These are phyloP conservation scores for Apiospora malaysiana DNA, from an alignment of 2,329 filamentous ascomycete genomes.

Conservation along the genomic window DNA sequence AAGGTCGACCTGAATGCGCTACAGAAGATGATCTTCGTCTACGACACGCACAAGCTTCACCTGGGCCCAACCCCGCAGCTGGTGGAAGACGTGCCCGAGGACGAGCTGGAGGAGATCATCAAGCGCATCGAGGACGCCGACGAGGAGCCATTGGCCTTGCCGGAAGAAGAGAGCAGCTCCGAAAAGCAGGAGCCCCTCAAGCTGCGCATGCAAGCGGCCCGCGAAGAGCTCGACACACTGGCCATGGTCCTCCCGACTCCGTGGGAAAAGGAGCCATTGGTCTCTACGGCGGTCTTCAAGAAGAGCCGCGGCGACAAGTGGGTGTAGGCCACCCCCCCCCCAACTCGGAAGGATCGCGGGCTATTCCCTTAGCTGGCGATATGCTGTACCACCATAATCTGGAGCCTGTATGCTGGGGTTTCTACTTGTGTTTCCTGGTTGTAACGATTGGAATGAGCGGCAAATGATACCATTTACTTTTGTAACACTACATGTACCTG, in stretches of 20 bases:
- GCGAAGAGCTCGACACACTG: conserved; percentile 38
- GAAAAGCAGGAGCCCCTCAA: conserved; percentile 27
- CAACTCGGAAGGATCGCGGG: background rate
- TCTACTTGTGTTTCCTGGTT: background rate
- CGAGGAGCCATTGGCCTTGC: conserved; percentile 20
- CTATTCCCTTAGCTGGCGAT: background rate
- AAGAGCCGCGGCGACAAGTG: conserved; percentile 16
- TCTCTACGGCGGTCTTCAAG: conserved; percentile 40
- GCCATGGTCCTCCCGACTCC: conserved; percentile 37
- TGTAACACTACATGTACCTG: background rate
- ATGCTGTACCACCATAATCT: background rate
- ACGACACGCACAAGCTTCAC: conserved; percentile 35
- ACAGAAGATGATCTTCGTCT: conserved; percentile 40
- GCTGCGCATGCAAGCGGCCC: conserved; percentile 39
- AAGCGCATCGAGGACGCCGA: conserved; percentile 31
- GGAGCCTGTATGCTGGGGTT: background rate
- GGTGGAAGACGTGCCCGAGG: conserved; percentile 34
- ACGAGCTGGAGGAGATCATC: conserved; percentile 31
- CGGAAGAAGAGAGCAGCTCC: conserved; percentile 19
- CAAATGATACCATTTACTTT: conserved; percentile 19
- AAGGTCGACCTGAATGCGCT: conserved; percentile 35
- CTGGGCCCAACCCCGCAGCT: conserved; percentile 34
- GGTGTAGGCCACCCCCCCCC: background rate
- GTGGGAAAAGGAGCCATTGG: conserved; percentile 37
- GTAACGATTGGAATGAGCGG: conserved; percentile 10